A percentile compares a stretch with the other conserved stretches of the same genome.
phyloP scores from a whole-genome alignment of 2,329 filamentous ascomycete genomes.

The Trichoderma polysporum region DNA sequence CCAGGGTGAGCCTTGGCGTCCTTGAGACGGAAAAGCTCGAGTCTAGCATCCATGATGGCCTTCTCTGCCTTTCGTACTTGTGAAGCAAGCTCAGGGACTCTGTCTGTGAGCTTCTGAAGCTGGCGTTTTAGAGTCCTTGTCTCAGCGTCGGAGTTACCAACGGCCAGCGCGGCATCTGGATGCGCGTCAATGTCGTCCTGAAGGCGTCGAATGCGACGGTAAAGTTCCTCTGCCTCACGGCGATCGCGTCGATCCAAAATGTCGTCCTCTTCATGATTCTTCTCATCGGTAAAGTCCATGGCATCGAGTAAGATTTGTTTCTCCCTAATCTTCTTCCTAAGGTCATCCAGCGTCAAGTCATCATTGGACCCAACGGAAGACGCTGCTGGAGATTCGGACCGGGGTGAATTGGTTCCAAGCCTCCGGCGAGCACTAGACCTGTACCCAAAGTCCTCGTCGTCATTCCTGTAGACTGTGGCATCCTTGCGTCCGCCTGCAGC shows the following conservation, averaged over 20 bases:
- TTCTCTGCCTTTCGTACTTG: constrained; percentile 89
- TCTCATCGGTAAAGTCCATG: constrained; percentile 94
- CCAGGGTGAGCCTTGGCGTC: constrained; percentile 90
- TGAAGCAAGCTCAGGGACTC: constrained; percentile 86
- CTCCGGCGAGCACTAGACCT: constrained; percentile 89
- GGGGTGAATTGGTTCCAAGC: constrained; percentile 71
- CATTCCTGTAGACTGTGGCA: constrained; percentile 94
- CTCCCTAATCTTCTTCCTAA: constrained; percentile 90
- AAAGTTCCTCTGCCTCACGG: constrained; percentile 89
- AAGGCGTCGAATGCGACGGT: constrained; percentile 83
- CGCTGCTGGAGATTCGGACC: constrained; percentile 67
- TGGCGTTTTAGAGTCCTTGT: constrained; percentile 82
- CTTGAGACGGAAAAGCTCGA: constrained; percentile 89
- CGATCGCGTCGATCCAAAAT: constrained; percentile 86
- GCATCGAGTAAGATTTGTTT: constrained; percentile 93
- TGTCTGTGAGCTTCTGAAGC: constrained; percentile 83
- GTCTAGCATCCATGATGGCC: constrained; percentile 83
- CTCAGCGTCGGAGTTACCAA: constrained; percentile 83
- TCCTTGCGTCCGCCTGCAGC: constrained; percentile 73
- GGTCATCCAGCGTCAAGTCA: constrained; percentile 80
- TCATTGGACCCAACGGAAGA: constrained; percentile 68
- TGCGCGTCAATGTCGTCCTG: constrained; percentile 95
- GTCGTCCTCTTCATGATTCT: constrained; percentile 85
- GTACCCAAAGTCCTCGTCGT: constrained; percentile 89
- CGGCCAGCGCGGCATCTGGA: constrained; percentile 68